Evolutionary conservation across 371 early-diverging fungal species (phyloP).

Genomic region (Funneliformis caledonium): DNA sequence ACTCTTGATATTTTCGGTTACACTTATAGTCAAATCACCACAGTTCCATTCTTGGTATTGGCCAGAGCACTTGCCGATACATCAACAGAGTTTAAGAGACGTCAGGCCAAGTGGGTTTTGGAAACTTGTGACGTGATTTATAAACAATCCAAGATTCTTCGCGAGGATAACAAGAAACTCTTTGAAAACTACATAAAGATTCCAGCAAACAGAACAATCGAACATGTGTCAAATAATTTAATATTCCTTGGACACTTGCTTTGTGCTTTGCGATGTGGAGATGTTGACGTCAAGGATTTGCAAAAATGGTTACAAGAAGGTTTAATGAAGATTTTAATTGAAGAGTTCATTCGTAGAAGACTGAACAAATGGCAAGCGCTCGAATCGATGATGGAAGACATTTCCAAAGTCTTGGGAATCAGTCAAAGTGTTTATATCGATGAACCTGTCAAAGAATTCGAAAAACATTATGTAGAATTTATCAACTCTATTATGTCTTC

Average conservation of each 20-base stretch:
- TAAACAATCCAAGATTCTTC: slow-evolving; percentile 41
- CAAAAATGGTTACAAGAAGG: slow-evolving; percentile 25
- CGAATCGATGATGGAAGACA: slow-evolving; percentile 41
- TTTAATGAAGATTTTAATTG: slow-evolving; percentile 43
- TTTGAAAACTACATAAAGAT: slow-evolving; percentile 44
- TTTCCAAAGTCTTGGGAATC: slow-evolving; percentile 43
- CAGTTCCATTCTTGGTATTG: slow-evolving; percentile 50
- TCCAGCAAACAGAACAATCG: slow-evolving; percentile 47
- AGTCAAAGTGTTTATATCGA: slow-evolving; percentile 43
- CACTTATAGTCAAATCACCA: slow-evolving; percentile 48
- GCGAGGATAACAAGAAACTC: slow-evolving; percentile 44
- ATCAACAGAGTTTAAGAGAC: slow-evolving; percentile 45
- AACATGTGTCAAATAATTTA: slow-evolving; percentile 47
- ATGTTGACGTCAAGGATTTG: slow-evolving; percentile 44
- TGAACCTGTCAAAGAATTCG: slow-evolving; percentile 39
- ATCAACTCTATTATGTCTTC: slow-evolving; percentile 24
- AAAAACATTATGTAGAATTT: slow-evolving; percentile 43
- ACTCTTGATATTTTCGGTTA: slow-evolving; percentile 52
- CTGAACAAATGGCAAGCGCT: slow-evolving; percentile 41
- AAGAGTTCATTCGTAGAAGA: slow-evolving; percentile 50
- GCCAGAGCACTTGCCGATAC: slow-evolving; percentile 44
- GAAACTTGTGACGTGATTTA: slow-evolving; percentile 53
- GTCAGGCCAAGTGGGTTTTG: slow-evolving; percentile 47
- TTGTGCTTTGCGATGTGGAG: slow-evolving; percentile 48
- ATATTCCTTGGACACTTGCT: slow-evolving; percentile 49